Evolutionary conservation across 345 rosid genomes (phyloP).

Genomic region (Dovyalis caffra): DNA sequence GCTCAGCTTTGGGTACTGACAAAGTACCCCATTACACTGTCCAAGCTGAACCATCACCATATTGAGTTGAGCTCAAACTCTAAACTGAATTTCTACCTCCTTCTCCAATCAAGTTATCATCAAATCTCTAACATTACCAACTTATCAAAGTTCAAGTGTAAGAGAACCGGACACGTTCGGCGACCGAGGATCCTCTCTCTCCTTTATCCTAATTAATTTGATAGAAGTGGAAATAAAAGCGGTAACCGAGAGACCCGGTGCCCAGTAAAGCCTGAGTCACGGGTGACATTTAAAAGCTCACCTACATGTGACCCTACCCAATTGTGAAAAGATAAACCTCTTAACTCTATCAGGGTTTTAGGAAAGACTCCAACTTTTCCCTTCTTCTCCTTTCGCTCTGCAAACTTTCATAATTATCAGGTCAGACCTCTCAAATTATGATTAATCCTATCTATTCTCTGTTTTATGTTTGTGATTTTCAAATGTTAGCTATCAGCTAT

Average conservation of each 20-base stretch:
- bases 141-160: conserved; percentile 23
- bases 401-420: not conserved
- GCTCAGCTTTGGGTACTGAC: conserved; percentile 13
- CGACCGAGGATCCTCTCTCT: not conserved
- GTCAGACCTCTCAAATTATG: not conserved
- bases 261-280: conserved; percentile 7
- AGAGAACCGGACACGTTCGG: conserved; percentile 49
- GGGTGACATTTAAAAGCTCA: conserved; percentile 20
- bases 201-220: not conserved
- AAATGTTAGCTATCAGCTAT: not conserved
- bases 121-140: not conserved
- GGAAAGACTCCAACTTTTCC: not conserved
- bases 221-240: not conserved
- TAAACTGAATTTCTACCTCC: not conserved
- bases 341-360: conserved; percentile 25
- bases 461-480: not conserved
- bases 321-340: conserved; percentile 17
- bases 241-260: conserved; percentile 30
- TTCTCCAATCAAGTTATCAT: conserved; percentile 3
- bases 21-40: conserved; percentile 35
- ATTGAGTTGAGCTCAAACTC: not conserved
- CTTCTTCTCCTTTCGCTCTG: conserved; percentile 6
- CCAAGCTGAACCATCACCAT: conserved; percentile 53
- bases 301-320: conserved; percentile 5
- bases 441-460: not conserved